Evolutionary conservation across 73 alveolate genomes (phyloP), one percentile per base, ranked within the genome.

Genomic region (Paramecium pentaurelia): DNA sequence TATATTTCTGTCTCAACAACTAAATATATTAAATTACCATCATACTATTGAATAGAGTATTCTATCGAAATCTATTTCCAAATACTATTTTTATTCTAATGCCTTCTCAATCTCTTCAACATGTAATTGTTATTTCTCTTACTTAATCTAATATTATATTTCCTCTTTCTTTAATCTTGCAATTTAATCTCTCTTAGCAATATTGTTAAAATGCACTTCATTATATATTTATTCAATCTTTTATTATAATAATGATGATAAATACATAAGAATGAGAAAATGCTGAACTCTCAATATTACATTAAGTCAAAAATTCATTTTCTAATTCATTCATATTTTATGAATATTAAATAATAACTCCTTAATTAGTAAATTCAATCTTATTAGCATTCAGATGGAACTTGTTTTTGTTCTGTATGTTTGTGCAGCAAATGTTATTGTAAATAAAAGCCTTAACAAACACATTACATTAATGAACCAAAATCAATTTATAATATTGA

Each of bases 251-350:
- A 64, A 6, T 11, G 4, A 64, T 64, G 6, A 22, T 22, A 6
- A 32, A 3, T 64, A 64, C 84, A 64, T 64, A 64, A 64, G 84
- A 64, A 64, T 64, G 84, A 32, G 42, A 34, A 64, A 32, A 64
- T 28, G 30, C 84, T 32, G 42, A 34, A 64, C 84, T 64, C 28
- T 28, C 84, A 0, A 64, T 64, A 64, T 64, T 64, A 20, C 84
- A 64, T 64, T 64, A 64, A 64, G 84, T 64, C 84, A 64, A 32
- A 64, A 64, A 64, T 64, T 64, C 84, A 27, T 64, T 64, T 9
- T 64, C 84, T 9, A 64, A 64, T 64, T 64, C 84, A 64, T 64
- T 64, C 84, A 64, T 64, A 64, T 18, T 54, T 54, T 37, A 64
- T 64, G 45, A 64, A 32, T 32, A 64, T 64, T 64, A 64, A 64